A percentile compares a stretch with the other conserved stretches of the same genome.
These are phyloP conservation scores for Hymenoscyphus fructigenus DNA, from an alignment of 2,329 filamentous ascomycete species.

Conservation along the genomic window DNA sequence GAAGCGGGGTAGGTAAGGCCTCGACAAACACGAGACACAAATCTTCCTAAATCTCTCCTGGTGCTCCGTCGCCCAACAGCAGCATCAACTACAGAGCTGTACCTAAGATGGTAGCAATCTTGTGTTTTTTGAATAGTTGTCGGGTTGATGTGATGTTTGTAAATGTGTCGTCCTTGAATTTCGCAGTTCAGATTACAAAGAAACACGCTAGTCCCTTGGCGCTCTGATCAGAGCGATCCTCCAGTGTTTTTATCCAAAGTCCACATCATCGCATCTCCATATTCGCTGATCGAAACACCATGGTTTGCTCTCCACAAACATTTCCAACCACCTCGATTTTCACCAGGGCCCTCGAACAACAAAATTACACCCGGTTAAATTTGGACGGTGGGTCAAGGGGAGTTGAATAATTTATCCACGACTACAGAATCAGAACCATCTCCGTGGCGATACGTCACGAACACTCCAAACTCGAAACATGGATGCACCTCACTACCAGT, in stretches of 20 bases:
- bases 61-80: not conserved
- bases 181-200: not conserved
- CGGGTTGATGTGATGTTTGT: not conserved
- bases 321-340: not conserved
- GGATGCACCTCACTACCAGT: not conserved
- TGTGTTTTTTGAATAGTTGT: not conserved
- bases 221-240: not conserved
- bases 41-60: not conserved
- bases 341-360: too few relatives aligned
- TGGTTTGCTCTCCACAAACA: not conserved
- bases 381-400: too few relatives aligned
- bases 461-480: conserved; percentile 1
- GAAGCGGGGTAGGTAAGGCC: not conserved
- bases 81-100: not conserved
- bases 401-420: too few relatives aligned
- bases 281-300: not conserved
- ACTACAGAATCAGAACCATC: not conserved
- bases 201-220: not conserved
- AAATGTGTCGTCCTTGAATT: not conserved
- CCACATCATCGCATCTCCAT: not conserved
- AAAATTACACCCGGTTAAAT: too few relatives aligned
- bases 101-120: not conserved
- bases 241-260: not conserved
- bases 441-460: not conserved
- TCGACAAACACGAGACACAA: too few relatives aligned